These are phyloP conservation scores for Speleostelium caveatum DNA, from an alignment of 78 protist species.

Conservation along the genomic window DNA sequence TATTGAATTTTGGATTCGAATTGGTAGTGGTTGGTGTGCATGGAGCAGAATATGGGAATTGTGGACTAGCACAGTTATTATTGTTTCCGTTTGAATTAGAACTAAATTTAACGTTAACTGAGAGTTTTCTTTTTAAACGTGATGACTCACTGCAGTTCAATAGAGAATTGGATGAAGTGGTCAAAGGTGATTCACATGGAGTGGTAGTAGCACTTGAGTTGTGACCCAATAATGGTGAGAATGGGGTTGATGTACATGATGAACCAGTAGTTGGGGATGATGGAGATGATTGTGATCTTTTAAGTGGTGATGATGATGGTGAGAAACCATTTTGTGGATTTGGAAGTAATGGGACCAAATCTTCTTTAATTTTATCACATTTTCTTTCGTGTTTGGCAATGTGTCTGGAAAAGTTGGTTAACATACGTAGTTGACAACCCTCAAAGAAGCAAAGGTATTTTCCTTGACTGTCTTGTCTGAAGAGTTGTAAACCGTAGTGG, in stretches of 20 bases:
- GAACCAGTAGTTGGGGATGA: conserved; percentile 24
- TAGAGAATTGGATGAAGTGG: not conserved
- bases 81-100: not conserved
- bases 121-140: conserved; percentile 17
- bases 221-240: conserved; percentile 24
- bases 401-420: conserved; percentile 74
- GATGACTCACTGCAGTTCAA: not conserved
- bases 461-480: conserved; percentile 74
- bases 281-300: conserved; percentile 16
- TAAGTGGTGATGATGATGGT: not conserved
- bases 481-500: conserved; percentile 63
- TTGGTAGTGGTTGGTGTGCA: conserved; percentile 31
- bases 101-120: conserved; percentile 1
- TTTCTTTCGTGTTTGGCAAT: conserved; percentile 77
- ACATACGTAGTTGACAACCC: conserved; percentile 52
- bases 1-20: not conserved
- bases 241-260: not conserved
- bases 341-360: conserved; percentile 15
- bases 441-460: conserved; percentile 80
- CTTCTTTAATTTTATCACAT: conserved; percentile 41
- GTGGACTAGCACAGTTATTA: not conserved
- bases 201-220: conserved; percentile 2
- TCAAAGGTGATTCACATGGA: conserved; percentile 33
- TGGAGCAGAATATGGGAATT: conserved; percentile 10
- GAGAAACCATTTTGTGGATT: not conserved